Evolutionary conservation across 257 asterid species (phyloP), one percentile per base, ranked within the genome.

Genomic region (Orobanche coerulescens): DNA sequence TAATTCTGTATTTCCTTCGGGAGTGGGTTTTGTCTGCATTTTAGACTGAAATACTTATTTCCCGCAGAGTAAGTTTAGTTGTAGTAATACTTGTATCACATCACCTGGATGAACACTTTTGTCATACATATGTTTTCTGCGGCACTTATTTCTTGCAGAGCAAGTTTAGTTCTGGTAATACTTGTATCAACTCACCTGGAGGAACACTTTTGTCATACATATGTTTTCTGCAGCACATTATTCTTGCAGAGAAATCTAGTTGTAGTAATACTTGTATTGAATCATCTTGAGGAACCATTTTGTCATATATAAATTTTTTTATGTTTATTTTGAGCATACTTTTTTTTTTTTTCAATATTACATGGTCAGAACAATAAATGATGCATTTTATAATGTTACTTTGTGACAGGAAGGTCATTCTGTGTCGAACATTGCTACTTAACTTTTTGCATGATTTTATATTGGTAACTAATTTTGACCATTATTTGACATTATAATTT

Each of bases 281-380:
- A 42, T 64, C 36, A 42, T n/a, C 60, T 2, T 10, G 57, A 19
- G 64, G 52, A 58, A 53, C 25, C 40, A 1, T 37, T 34, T 39
- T 56, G 24, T 63, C 20, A 48, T 31, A 10, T 39, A 9, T 55
- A 26, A 28, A 14, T 14, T 15, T 49, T 19, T 19, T 1, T 28
- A 15, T 2, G 28, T 8, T n/a, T 34, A 46, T 37, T n/a, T 58
- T n/a, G 25, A n/a, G 11, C 9, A 36, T 42, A 33, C n/a, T 14
- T 14, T 36, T 26, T n/a, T 30, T 13, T 14, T 14, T 36, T 26
- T n/a, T 30, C 34, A 49, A 65, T 44, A 16, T 56, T 49, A 33
- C 62, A 51, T 46, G 48, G 43, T 51, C 36, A 52, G 20, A 50
- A 70, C 47, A 68, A n/a, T n/a, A 33, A 31, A 47, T 62, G 24